Base-by-base conservation (phyloP, 1,139 yeast genomes). In the Sugiyamaella castrensis region DNA sequence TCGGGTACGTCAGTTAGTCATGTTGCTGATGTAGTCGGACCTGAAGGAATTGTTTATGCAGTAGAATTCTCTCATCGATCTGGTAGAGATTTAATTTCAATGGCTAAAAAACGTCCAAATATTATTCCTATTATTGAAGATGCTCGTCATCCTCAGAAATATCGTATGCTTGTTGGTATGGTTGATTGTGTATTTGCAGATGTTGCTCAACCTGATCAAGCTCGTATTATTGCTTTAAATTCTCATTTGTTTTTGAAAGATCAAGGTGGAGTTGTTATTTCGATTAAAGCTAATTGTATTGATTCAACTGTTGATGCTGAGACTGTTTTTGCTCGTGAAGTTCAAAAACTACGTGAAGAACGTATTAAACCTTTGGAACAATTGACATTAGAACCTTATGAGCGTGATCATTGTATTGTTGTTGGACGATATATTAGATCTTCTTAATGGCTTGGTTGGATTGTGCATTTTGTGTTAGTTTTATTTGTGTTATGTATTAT, bases 21-120 rank as follows among this genome's bases (percentile, higher is more conserved):
- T 74, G 98, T 92, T 68, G 80, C 98, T 60, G 98, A 92, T 72
- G 84, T 92, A 60, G 98, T 92, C 60, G 98, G 98, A 58, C 98
- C 98, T 70, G 97, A 89, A 75, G 98, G 98, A 71, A 78, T 88
- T 66, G 98, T 92, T 53, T 94, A 92, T 71, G 98, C 98, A 52
- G 98, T 92, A 63, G 98, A 92, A 75, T 92, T 92, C 77, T 89
- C 98, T 57, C 98, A 92, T 80, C 86, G 98, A 80, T 96, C 98
- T 66, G 98, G 98, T 71, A 87, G 98, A 80, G 98, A 92, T 74
- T 82, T 92, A 74, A 91, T 94, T 68, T 88, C 95, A 67, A 92
- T 92, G 98, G 98, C 98, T 71, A 92, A 92, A 82, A 92, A 92
- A 94, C 87, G 98, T 82, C 98, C 98, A 60, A 92, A 92, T 70